Evolutionary conservation across 257 asterid species (phyloP).

Genomic region (Rauvolfia tetraphylla): DNA sequence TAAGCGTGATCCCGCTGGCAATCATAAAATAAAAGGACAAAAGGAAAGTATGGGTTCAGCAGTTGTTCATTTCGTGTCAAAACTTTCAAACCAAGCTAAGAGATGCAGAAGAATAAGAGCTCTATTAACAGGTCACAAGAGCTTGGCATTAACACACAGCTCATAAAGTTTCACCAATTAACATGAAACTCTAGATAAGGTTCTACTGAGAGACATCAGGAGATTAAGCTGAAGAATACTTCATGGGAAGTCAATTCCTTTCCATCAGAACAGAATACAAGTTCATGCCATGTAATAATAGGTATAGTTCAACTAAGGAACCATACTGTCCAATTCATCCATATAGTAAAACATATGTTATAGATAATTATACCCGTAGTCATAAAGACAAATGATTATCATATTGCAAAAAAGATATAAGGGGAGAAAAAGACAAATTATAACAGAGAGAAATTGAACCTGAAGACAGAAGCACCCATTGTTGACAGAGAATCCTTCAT

Average conservation of each 20-base stretch:
- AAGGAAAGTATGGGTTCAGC: not conserved
- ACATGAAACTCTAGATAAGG: not conserved
- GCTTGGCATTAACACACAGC: not conserved
- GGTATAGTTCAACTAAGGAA: not conserved
- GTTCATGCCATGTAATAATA: not conserved
- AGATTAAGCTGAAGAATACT: not conserved
- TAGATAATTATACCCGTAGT: not conserved
- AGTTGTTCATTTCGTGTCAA: not conserved
- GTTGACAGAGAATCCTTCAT: conserved; percentile 88
- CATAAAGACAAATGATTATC: not conserved
- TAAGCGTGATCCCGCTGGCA: conserved; percentile 93
- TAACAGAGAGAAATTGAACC: conserved; percentile 37
- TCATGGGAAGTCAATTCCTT: not conserved
- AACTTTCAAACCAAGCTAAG: not conserved
- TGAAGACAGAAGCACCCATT: conserved; percentile 99
- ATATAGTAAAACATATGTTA: not conserved
- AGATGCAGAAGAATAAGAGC: not conserved
- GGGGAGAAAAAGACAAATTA: not conserved
- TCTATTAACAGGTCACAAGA: not conserved
- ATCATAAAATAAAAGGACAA: conserved; percentile 3
- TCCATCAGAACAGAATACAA: too few relatives aligned
- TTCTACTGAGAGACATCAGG: not conserved
- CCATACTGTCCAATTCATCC: too few relatives aligned
- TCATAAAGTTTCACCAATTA: not conserved
- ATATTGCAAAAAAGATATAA: not conserved